Percentiles rank a stretch among this genome's conserved stretches.
Evolutionary conservation across 768 basidiomycete species (phyloP).

Genomic region (Panus rudis): DNA sequence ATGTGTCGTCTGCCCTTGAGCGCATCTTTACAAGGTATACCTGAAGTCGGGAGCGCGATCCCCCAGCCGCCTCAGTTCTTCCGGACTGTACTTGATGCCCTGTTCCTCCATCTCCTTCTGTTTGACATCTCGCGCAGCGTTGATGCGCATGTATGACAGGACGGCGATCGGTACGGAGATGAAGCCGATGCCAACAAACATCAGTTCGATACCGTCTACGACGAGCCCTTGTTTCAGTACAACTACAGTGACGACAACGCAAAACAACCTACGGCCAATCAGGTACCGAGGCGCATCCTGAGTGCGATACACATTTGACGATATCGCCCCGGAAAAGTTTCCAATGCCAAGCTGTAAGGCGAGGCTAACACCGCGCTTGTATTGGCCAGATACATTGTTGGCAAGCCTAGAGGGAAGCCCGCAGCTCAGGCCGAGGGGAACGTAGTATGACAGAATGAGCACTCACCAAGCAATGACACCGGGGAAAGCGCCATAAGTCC

Average conservation of each 20-base stretch:
- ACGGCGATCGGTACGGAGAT: slow-evolving; percentile 42
- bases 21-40: slow-evolving; percentile 46
- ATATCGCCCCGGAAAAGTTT: slow-evolving; percentile 59
- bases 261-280: slow-evolving; percentile 52
- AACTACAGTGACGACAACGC: background rate
- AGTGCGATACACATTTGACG: slow-evolving; percentile 53
- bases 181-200: slow-evolving; percentile 63
- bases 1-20: too few relatives aligned
- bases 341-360: slow-evolving; percentile 62
- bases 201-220: slow-evolving; percentile 56
- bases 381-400: slow-evolving; percentile 61
- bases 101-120: slow-evolving; percentile 29
- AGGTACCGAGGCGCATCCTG: slow-evolving; percentile 55
- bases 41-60: slow-evolving; percentile 60
- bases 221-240: background rate
- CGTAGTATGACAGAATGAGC: background rate
- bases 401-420: slow-evolving; percentile 38
- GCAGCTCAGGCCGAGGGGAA: background rate
- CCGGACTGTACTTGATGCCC: slow-evolving; percentile 17
- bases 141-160: slow-evolving; percentile 48
- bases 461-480: slow-evolving; percentile 50
- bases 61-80: slow-evolving; percentile 36
- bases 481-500: slow-evolving; percentile 55
- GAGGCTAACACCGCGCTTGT: slow-evolving; percentile 64
- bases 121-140: slow-evolving; percentile 41